Evolutionary conservation across 2,329 filamentous ascomycete species (phyloP), one percentile per base, ranked within the genome.

Genomic region (Leptographium wingfieldii): DNA sequence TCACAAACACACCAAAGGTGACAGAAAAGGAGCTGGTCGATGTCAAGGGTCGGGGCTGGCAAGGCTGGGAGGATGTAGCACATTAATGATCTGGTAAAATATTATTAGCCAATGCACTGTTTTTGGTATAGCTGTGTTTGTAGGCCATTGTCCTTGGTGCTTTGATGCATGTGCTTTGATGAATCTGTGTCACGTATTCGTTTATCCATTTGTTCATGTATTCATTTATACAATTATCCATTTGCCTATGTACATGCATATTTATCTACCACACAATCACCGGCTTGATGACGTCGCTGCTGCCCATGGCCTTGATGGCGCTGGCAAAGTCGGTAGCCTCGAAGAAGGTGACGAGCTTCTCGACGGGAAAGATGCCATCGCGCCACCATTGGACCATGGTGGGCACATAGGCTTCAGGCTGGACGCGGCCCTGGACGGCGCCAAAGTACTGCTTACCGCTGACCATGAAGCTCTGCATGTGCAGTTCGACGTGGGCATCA

Each of bases 361-460:
- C 57, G 16, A 59, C 25, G 22, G 25, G 5, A 12, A 54, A 59
- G 22, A 16, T 43, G 35, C 57, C 57, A 33, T 59, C 57, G 33
- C 57, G 57, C 57, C 57, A 59, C 57, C 57, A 59, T 51, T 55
- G 57, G 29, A 59, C 48, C 57, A 59, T 59, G 31, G 25, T n/a
- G 7, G 57, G 57, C 25, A 59, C 35, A 19, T 59, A 59, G 10
- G 19, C 5, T 14, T 29, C 57, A 1, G 57, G 25, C 25, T 35
- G 33, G n/a, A 25, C 27, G 57, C 54, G 57, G 35, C 57, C 57
- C 57, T 59, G 57, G 12, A 59, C 57, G 3, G 57, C 57, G 3
- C 57, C 57, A 59, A 59, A 59, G 49, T 59, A 59, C 51, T 59
- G 57, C 51, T 59, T 59, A 33, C 31, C 57, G 57, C 57, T 59